These are phyloP conservation scores for Salix caprea DNA, from an alignment of 345 rosid genomes.

Conservation along the genomic window DNA sequence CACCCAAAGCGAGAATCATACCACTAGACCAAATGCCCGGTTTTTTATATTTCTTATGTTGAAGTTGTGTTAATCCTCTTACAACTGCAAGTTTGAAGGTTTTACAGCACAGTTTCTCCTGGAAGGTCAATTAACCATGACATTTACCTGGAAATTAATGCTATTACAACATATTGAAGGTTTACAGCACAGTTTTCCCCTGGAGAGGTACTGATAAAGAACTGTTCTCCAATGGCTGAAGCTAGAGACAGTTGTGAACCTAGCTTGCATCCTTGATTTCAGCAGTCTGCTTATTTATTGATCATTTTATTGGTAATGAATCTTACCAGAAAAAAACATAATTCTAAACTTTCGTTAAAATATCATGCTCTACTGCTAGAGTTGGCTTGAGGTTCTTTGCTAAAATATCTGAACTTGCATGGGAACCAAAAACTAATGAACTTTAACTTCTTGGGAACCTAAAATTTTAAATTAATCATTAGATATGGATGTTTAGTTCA, in stretches of 20 bases:
- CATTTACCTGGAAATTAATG: too few species aligned
- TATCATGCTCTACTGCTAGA: not conserved
- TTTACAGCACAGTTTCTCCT: too few species aligned
- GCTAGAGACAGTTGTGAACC: too few species aligned
- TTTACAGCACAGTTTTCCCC: too few species aligned
- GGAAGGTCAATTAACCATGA: too few species aligned
- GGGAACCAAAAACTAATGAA: not conserved
- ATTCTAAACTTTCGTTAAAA: not conserved
- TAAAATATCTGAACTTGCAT: not conserved
- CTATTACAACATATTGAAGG: too few species aligned
- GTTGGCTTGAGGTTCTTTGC: not conserved
- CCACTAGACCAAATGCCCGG: conserved; percentile 74
- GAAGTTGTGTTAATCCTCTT: too few species aligned
- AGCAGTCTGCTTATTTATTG: not conserved
- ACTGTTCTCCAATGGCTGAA: too few species aligned
- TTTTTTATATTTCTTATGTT: too few species aligned
- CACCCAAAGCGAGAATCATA: conserved; percentile 88
- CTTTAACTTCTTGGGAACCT: not conserved
- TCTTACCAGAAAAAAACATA: not conserved
- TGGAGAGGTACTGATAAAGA: too few species aligned
- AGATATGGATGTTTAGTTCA: not conserved
- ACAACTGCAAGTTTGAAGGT: too few species aligned
- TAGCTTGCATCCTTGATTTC: too few species aligned
- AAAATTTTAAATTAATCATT: not conserved
- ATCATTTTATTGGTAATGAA: not conserved